A percentile compares a stretch with the other conserved stretches of the same genome.
phyloP scores from a whole-genome alignment of 805 yeast genomes.

The Ogataea corticis region DNA sequence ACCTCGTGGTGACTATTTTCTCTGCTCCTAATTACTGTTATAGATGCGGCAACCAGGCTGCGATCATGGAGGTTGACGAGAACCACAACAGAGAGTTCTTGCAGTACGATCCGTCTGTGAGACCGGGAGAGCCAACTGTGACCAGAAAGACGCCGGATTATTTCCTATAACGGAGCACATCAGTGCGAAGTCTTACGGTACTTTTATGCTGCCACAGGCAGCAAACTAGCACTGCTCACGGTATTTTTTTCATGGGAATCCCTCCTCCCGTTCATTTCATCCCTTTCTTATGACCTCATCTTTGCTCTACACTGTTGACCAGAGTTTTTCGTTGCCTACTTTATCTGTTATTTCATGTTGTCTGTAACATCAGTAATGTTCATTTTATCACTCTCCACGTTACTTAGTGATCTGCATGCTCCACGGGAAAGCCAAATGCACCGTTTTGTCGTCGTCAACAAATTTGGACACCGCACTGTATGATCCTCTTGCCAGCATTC shows the following conservation, averaged over 20 bases:
- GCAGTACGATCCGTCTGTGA: slow-evolving; percentile 94
- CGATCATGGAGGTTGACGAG: slow-evolving; percentile 97
- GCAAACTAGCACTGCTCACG: too few species aligned
- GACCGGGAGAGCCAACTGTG: slow-evolving; percentile 98
- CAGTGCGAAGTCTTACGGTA: too few species aligned
- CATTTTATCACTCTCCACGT: neutral
- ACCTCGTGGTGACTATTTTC: slow-evolving; percentile 89
- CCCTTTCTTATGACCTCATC: neutral
- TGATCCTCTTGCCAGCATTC: slow-evolving; percentile 82
- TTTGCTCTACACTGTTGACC: neutral
- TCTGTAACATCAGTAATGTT: neutral
- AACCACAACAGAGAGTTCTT: slow-evolving; percentile 86
- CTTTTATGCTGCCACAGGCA: too few species aligned
- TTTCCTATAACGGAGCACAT: slow-evolving; percentile 74
- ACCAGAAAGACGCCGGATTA: slow-evolving; percentile 97
- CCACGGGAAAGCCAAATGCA: slow-evolving; percentile 81
- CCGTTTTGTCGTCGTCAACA: slow-evolving; percentile 79
- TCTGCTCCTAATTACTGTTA: slow-evolving; percentile 96
- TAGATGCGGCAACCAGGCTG: slow-evolving; percentile 97
- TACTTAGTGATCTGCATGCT: slow-evolving; percentile 74
- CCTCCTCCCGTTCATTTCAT: slow-evolving; percentile 2
- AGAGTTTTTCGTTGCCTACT: neutral
- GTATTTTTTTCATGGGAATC: too few species aligned
- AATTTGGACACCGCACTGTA: slow-evolving; percentile 82
- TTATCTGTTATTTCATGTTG: neutral